Evolutionary conservation across 2,329 filamentous ascomycete genomes (phyloP), one percentile per base, ranked within the genome.

Genomic region (Clarireedia hainanense): DNA sequence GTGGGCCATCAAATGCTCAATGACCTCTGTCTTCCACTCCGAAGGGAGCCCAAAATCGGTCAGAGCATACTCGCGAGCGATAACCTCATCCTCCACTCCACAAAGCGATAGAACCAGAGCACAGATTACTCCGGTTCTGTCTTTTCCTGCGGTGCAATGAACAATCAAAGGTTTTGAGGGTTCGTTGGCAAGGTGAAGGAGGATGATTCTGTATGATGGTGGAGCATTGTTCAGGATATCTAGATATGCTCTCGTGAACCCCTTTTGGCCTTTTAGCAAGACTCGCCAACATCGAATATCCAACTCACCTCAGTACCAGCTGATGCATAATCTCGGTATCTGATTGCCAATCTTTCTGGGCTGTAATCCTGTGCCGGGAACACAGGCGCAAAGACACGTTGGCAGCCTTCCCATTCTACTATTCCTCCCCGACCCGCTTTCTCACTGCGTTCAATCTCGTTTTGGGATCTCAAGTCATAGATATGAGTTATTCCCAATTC

Each of bases 61-160:
- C 9, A 89, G 72, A 15, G 77, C 73, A 67, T 91, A 91, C 68
- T 91, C 88, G 9, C 77, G 70, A 0, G 84, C 85, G n/a, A 88
- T 76, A 4, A 71, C 67, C 36, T 79, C 73, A 60, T 83, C 76
- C 1, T 75, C 69, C 0, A 88, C 82, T 4, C 83, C 83, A 7
- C 82, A 82, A 27, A 89, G 74, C 26, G 78, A 72, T 40, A 89
- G 74, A 7, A 91, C 67, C 42, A 91, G 63, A 3, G 85, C 87
- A 49, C 81, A 80, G 46, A 89, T 71, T 4, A 91, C 77, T 2
- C 88, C 88, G 0, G 88, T 91, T 45, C 88, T 77, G 68, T 91
- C 88, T 70, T 91, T 91, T 12, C 88, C 88, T 0, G 85, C 86
- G 0, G 86, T 88, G 69, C 88, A 91, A 66, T 91, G 86, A 6